Conservation (phyloP, 148 eudicot genomes). For the Silene latifolia region DNA sequence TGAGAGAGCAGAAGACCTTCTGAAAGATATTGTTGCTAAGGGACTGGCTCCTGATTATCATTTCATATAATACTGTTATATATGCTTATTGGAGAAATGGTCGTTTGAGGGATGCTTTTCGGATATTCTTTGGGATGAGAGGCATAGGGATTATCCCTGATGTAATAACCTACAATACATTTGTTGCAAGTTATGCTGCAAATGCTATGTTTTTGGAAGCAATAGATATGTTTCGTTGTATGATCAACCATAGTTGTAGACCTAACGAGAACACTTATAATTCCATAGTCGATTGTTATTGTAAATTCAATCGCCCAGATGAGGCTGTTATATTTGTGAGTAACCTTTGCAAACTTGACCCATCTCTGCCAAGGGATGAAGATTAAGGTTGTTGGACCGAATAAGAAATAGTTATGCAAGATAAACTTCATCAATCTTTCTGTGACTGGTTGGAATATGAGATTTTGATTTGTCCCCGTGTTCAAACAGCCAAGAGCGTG, state of each 20-base stretch:
- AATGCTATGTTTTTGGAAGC: constrained; percentile 80
- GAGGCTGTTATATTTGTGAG: constrained; percentile 61
- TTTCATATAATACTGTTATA: constrained; percentile 80
- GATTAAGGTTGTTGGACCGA: constrained; percentile 45
- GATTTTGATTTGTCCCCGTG: neutral
- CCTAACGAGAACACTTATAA: constrained; percentile 80
- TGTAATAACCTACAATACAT: constrained; percentile 77
- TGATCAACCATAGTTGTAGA: constrained; percentile 71
- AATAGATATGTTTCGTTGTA: constrained; percentile 58
- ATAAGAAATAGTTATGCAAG: constrained; percentile 13
- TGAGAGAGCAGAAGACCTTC: constrained; percentile 59
- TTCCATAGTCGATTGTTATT: constrained; percentile 75
- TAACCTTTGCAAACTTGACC: constrained; percentile 65
- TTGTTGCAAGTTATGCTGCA: constrained; percentile 66
- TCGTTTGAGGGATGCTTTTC: constrained; percentile 66
- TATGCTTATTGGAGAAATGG: constrained; percentile 75
- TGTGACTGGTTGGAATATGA: neutral
- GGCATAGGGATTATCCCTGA: constrained; percentile 55
- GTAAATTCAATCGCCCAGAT: constrained; percentile 53
- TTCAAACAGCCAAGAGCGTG: constrained; percentile 9
- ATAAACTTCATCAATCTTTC: constrained; percentile 8
- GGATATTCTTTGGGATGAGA: constrained; percentile 58
- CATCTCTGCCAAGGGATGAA: constrained; percentile 62
- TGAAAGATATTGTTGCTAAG: constrained; percentile 53
- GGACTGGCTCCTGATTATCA: constrained; percentile 75